Evolutionary conservation across 2,329 filamentous ascomycete species (phyloP).

Genomic region (Diaporthe helianthi): DNA sequence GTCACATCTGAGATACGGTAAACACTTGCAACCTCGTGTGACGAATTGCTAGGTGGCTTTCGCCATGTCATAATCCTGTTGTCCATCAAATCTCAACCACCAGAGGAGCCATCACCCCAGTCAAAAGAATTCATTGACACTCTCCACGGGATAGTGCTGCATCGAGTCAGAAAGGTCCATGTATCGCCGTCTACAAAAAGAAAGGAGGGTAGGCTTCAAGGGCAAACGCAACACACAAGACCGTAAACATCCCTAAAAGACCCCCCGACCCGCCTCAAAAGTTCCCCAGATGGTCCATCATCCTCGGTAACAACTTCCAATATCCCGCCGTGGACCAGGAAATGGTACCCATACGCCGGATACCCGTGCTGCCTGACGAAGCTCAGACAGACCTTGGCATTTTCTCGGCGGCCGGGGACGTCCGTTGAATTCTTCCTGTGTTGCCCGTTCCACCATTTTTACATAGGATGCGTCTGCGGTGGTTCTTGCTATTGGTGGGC

Average conservation of each 20-base stretch:
- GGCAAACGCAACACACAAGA: background rate
- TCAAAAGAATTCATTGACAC: background rate
- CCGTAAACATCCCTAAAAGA: background rate
- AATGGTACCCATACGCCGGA: background rate
- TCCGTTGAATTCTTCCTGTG: background rate
- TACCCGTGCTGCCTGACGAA: background rate
- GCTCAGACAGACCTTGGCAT: background rate
- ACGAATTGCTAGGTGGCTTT: too few species aligned
- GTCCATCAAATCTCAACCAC: too few species aligned
- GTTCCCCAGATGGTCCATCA: background rate
- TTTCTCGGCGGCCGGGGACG: background rate
- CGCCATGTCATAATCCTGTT: too few species aligned
- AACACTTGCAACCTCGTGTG: too few species aligned
- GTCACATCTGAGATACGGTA: too few species aligned
- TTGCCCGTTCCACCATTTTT: background rate
- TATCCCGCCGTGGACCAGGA: background rate
- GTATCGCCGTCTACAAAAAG: background rate
- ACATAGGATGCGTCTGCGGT: background rate
- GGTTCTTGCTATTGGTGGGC: too few species aligned
- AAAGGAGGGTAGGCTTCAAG: too few species aligned
- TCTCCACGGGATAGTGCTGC: background rate
- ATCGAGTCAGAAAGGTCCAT: background rate
- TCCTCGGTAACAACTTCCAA: background rate
- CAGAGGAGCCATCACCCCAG: background rate
- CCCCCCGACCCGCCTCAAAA: background rate